These are phyloP conservation scores for Amanita muscaria DNA, from an alignment of 768 basidiomycete genomes.

Conservation along the genomic window DNA sequence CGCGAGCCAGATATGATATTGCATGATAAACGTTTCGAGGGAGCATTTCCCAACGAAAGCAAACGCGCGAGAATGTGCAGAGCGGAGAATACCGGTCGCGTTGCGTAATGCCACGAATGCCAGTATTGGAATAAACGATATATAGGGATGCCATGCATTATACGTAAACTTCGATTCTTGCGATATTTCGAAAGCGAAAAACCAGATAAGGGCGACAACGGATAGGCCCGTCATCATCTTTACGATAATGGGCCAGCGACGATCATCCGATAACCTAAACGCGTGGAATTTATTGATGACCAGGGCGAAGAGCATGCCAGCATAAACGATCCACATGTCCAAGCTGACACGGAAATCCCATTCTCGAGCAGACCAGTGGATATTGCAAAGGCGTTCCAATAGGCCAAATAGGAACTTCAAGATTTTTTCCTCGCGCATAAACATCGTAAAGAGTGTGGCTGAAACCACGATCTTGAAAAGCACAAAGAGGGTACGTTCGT, in stretches of 20 bases:
- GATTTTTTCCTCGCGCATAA: conserved; percentile 56
- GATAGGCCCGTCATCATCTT: conserved; percentile 45
- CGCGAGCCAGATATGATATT: conserved; percentile 83
- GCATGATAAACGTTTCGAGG: conserved; percentile 86
- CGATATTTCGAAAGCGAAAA: conserved; percentile 71
- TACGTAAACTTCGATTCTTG: conserved; percentile 79
- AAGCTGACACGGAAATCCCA: conserved; percentile 86
- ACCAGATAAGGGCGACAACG: conserved; percentile 56
- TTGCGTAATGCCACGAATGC: conserved; percentile 75
- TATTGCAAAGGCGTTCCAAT: conserved; percentile 57
- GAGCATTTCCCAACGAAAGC: conserved; percentile 82
- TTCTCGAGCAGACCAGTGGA: conserved; percentile 79
- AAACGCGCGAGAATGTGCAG: conserved; percentile 59
- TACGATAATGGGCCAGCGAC: conserved; percentile 49
- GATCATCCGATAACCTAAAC: conserved; percentile 57
- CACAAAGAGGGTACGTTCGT: conserved; percentile 60
- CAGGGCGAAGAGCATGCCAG: conserved; percentile 75
- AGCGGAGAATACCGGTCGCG: conserved; percentile 60
- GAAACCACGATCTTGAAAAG: conserved; percentile 63
- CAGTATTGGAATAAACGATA: conserved; percentile 72
- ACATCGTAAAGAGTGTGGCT: conserved; percentile 50
- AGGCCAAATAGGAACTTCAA: conserved; percentile 57
- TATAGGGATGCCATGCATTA: conserved; percentile 78
- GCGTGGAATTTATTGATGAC: conserved; percentile 71
- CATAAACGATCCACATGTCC: conserved; percentile 84